Base-by-base conservation (phyloP, 2,329 filamentous ascomycete genomes). In the Alternaria solani region DNA sequence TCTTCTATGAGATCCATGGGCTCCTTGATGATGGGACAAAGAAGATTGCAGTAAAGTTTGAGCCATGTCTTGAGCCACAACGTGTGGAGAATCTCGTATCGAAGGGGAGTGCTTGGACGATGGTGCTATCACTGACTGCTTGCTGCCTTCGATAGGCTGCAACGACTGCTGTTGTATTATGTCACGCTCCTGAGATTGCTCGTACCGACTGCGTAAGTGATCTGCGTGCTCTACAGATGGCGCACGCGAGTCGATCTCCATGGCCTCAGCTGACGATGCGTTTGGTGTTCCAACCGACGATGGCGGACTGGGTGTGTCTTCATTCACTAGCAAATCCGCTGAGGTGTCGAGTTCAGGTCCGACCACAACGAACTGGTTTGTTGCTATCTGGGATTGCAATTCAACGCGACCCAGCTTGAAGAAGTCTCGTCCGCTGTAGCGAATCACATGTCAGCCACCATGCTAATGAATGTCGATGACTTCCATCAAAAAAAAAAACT, bases 361-460 rank as follows among this genome's bases (percentile, higher is more conserved):
- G 62, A 78, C 70, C 36, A 67, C 58, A 41, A 67, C 64, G 36
- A 57, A 66, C 18, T 67, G 65, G 36, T 59, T 60, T 49, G 66
- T 63, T n/a, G 67, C 63, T 46, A 56, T 38, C 49, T 79, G 69
- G 71, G 75, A 79, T 75, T 68, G 73, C 71, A 80, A 63, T 57
- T 77, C 67, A 63, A 80, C 77, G 61, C 71, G 71, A 51, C 73
- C 62, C n/a, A 80, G 65, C 58, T 79, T 79, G 67, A 79, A 79
- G 54, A 80, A 74, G 39, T 79, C 74, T 51, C 78, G 74, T 55
- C 65, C 68, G 47, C 79, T 80, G 61, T 39, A 54, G 7, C 34
- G 47, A 38, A 32, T 18, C 14, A 34, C 38, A 49, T 11, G 53
- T 67, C 55, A 61, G 61, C 55, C 48, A 41, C 48, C 30, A 55